Base-by-base conservation (phyloP, 257 asterid genomes). In the Voacanga thouarsii region DNA sequence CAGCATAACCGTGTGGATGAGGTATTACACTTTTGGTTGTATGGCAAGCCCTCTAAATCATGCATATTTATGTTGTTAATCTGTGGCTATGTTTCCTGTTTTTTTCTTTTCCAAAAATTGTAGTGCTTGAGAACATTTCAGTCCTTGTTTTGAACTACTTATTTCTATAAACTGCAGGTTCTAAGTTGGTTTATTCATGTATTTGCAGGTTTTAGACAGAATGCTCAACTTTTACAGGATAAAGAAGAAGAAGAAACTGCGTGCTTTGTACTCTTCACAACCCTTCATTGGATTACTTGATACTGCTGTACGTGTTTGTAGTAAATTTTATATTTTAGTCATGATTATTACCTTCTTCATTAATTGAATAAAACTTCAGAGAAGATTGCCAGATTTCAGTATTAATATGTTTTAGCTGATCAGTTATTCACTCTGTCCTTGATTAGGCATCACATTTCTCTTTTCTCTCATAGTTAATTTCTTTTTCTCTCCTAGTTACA, bases 221-320 rank as follows among this genome's bases (percentile, higher is more conserved):
- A 95, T 95, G 97, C 93, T 89, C 72, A 86, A 72, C 50, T 80
- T 82, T 59, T 90, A 89, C 76, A 77, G 79, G 57, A 68, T 75
- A 74, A 88, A 59, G 88, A 87, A 75, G 79, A 87, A 83, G 83
- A 83, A 79, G 86, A 83, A 84, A 86, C 86, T 84, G 75, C 84
- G 75, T 80, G 88, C 75, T 63, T 74, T 87, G 84, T 90, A 93
- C 63, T 74, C 89, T 26, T 80, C 88, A 71, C 86, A 86, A 84
- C 99, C 99, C 33, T 89, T 84, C 80, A 79, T 84, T 77, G 98
- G 96, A 81, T 81, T 95, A 88, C 96, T 95, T 66, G 86, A 86
- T 85, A 88, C 90, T 87, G 97, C 98, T 81, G 99, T 95, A 89
- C 82, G 99, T 87, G 55, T 61, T 65, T 76, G 7, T 51, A 21